A percentile compares a stretch with the other conserved stretches of the same genome.
Conservation (phyloP, 2,329 filamentous ascomycete genomes). For the Paramyrothecium roridum region DNA sequence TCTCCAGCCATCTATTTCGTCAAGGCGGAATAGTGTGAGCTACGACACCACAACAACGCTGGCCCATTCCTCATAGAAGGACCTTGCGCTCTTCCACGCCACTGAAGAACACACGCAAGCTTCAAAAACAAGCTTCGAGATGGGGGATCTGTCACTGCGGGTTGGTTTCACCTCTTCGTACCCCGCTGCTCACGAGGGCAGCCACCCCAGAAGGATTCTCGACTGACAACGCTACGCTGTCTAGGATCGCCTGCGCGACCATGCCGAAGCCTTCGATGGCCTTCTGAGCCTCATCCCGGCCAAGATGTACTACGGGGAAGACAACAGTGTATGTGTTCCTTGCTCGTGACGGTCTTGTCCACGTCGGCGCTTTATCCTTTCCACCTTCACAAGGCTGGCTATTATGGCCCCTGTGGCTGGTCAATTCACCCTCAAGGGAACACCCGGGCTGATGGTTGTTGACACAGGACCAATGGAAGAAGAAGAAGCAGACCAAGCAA, state of each 20-base stretch:
- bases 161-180: conserved; percentile 31
- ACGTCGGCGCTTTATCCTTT: conserved; percentile 2
- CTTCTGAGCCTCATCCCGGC: conserved; percentile 84
- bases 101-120: no score
- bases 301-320: conserved; percentile 86
- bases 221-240: conserved; percentile 7
- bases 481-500: conserved; percentile 93
- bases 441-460: not conserved
- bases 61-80: not conserved
- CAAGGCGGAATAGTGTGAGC: not conserved
- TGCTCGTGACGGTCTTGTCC: conserved; percentile 5
- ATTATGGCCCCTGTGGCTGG: no score
- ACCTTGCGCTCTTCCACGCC: no score
- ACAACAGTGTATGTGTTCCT: conserved; percentile 68
- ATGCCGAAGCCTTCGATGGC: conserved; percentile 78
- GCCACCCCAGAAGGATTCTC: not conserved
- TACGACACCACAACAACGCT: not conserved
- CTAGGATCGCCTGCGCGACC: conserved; percentile 55
- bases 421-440: no score
- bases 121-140: conserved; percentile 15
- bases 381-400: conserved; percentile 1
- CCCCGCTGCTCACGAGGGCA: conserved; percentile 18
- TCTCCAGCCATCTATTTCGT: conserved; percentile 2
- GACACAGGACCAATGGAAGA: conserved; percentile 80
- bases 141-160: conserved; percentile 45